Base-by-base conservation (phyloP, 108 stramenopile genomes). In the Cyclostephanos invisitatus region DNA sequence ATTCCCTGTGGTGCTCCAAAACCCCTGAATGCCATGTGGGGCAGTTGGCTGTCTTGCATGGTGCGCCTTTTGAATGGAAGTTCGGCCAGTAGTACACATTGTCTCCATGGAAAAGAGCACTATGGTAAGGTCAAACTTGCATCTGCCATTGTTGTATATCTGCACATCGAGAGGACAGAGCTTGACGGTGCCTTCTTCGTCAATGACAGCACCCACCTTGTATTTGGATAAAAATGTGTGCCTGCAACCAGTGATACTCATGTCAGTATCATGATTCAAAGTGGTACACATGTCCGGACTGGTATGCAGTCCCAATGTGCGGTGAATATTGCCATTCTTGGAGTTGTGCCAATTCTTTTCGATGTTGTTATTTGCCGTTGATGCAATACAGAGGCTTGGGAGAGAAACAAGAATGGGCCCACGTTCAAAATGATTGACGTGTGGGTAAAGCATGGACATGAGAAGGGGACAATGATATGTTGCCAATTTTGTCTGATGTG, bases 1-100 rank as follows among this genome's bases (percentile, higher is more conserved):
- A 97, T 89, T 0, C 95, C 94, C 71, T 95, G 93, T 1, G 91
- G 91, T 29, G 91, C 97, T 37, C 97, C 97, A 74, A 98, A 98
- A 20, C 97, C 97, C 28, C 97, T 81, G 74, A 88, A 98, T 10
- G 97, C 97, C 0, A 96, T 98, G 64, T 97, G 95, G 6, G 92
- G 88, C 17, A 96, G 89, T 62, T 96, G 96, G 86, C 88, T 8
- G 97, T 98, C 63, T 92, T 94, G 83, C 96, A 97, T 7, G 87
- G 83, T 25, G 83, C 77, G 7, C 96, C 97, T 27, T 81, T 70
- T 9, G 83, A 89, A 50, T 87, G 82, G 28, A 98, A 78, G 63
- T 89, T 75, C 6, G 93, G 96, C 87, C 93, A 97, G 66, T 82
- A 71, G 85, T 98, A 98, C 53, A 72, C 75, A 48, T 87, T 88